Evolutionary conservation across 2,329 filamentous ascomycete species (phyloP), one percentile per base, ranked within the genome.

Genomic region (Leptographium radiaticola): DNA sequence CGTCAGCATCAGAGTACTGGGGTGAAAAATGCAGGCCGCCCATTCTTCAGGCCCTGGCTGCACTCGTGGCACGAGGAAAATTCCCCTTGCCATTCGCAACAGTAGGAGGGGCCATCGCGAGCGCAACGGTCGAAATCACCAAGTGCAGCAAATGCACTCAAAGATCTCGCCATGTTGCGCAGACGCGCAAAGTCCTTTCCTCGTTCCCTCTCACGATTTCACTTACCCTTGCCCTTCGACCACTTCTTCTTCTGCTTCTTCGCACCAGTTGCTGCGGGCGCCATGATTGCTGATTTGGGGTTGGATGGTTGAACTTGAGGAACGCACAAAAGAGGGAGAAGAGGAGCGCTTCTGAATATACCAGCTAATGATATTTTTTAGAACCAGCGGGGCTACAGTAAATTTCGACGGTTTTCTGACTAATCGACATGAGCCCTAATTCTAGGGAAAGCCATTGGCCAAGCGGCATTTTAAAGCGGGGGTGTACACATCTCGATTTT

Each of bases 161-260:
- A 40, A 11, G 6, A n/a, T 15, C 20, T 44, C 11, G 42, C 42
- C 42, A 25, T 44, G 38, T 30, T 15, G 18, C 18, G 13, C 42
- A 30, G 34, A 9, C 34, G 11, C 33, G 9, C 9, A 36, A 9
- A 10, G 6, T 43, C 40, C 40, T 18, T 16, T 43, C 20, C 18
- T 31, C 13, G 34, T 30, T 4, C 30, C 30, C 25, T 30, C 9
- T 48, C 20, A 40, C 20, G 38, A 39, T 47, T 44, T 46, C 46
- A 56, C 87, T 86, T 91, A 80, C 90, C 87, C 89, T 71, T 77
- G 59, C 67, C 64, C 68, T 73, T 73, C 58, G 71, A 73, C 83
- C 83, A 86, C 81, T 86, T 87, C 82, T 87, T 86, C 83, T 86
- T 87, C 73, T 85, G 81, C 77, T 86, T 86, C 80, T 86, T 86